phyloP scores from a whole-genome alignment of 2,329 filamentous ascomycete genomes.

The Amylocarpus encephaloides region DNA sequence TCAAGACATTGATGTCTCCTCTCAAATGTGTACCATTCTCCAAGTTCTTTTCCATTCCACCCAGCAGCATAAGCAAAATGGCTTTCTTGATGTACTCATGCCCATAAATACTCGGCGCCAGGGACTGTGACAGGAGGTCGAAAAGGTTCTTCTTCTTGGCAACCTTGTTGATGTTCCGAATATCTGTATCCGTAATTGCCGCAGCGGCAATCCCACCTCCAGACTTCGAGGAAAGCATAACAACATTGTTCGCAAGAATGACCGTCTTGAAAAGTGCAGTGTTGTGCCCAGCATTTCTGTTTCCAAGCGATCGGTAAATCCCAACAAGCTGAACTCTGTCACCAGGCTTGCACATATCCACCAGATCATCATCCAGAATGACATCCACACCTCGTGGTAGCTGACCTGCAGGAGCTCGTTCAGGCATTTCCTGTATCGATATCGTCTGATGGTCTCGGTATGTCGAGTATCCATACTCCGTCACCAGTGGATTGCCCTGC shows the following conservation, averaged over 20 bases:
- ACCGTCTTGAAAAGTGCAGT: constrained; percentile 94
- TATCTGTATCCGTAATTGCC: constrained; percentile 90
- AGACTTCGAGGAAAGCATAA: constrained; percentile 90
- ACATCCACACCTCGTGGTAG: constrained; percentile 93
- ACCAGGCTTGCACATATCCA: constrained; percentile 90
- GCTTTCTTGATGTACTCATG: constrained; percentile 98
- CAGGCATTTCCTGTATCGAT: constrained; percentile 98
- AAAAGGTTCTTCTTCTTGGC: constrained; percentile 92
- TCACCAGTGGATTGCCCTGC: constrained; percentile 83
- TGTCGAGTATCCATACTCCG: constrained; percentile 92
- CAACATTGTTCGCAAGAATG: constrained; percentile 89
- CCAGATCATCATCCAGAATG: constrained; percentile 91
- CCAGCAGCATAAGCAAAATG: constrained; percentile 87
- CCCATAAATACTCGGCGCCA: constrained; percentile 94
- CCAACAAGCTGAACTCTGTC: constrained; percentile 97
- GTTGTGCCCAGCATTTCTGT: constrained; percentile 82
- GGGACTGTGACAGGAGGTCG: constrained; percentile 83
- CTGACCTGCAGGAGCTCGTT: constrained; percentile 90
- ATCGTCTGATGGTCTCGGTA: constrained; percentile 97
- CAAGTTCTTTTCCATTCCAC: constrained; percentile 96
- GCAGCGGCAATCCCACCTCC: constrained; percentile 89
- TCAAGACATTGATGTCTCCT: constrained; percentile 98
- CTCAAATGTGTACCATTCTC: constrained; percentile 96
- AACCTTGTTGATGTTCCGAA: constrained; percentile 97
- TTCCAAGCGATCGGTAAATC: constrained; percentile 88